Evolutionary conservation across 768 basidiomycete genomes (phyloP).

Genomic region (Piloderma croceum): DNA sequence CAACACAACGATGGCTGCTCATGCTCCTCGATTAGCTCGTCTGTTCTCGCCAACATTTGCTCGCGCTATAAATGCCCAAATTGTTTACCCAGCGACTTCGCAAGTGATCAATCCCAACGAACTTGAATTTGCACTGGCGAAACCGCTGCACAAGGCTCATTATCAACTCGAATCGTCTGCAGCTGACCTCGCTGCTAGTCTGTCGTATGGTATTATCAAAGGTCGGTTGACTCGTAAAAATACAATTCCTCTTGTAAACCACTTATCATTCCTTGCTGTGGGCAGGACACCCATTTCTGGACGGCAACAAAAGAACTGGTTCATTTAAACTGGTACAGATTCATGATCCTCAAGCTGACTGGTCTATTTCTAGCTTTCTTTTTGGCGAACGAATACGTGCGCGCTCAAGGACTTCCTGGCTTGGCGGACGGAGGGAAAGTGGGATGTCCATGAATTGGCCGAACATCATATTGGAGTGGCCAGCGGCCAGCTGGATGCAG

Average conservation of each 20-base stretch:
- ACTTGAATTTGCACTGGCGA: constrained; percentile 22
- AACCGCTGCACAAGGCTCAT: constrained; percentile 21
- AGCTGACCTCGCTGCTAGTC: constrained; percentile 25
- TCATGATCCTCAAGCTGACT: too few relatives aligned
- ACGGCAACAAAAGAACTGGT: constrained; percentile 30
- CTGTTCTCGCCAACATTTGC: constrained; percentile 26
- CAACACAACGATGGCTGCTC: too few relatives aligned
- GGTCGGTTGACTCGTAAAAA: constrained; percentile 10
- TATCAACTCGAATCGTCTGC: constrained; percentile 25
- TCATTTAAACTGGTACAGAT: background rate
- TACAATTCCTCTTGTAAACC: background rate
- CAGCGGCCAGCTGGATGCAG: constrained; percentile 14
- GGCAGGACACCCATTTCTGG: constrained; percentile 24
- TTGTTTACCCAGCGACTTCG: constrained; percentile 26
- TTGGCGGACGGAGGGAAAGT: constrained; percentile 18
- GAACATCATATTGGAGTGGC: constrained; percentile 18
- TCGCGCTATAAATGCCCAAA: constrained; percentile 24
- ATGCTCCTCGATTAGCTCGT: constrained; percentile 24
- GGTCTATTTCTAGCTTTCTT: constrained; percentile 23
- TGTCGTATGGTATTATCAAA: constrained; percentile 29
- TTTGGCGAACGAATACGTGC: constrained; percentile 27
- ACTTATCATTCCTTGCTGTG: background rate
- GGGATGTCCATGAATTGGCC: constrained; percentile 2
- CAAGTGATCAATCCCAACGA: constrained; percentile 30
- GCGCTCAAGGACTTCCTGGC: constrained; percentile 27